Base-by-base conservation (phyloP, 495 filamentous ascomycete species). In the Trypethelium eluteriae region DNA sequence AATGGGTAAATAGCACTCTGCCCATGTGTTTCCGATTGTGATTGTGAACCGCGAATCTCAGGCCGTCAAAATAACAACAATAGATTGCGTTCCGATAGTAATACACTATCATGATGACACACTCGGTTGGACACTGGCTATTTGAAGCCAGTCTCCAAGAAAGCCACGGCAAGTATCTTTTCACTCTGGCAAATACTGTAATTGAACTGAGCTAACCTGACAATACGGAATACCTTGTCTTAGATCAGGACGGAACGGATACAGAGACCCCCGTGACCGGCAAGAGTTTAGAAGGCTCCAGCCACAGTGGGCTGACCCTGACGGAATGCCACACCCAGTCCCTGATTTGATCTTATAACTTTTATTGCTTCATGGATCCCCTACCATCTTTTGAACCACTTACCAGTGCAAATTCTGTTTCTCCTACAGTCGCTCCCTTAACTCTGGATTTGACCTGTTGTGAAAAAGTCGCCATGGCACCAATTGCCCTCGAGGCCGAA, bases 401-500 rank as follows among this genome's bases (percentile, higher is more conserved):
- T 18, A 18, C 1, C 7, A 2, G 5, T 14, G 6, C 36, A 36
- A 59, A 35, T 7, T 10, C 36, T 36, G 25, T 3, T 35, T 14
- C 3, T 14, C 5, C 14, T 36, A 34, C 53, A 14, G 14, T 59
- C 53, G 32, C 25, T 59, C 18, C 18, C 36, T 35, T 6, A 59
- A 59, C 3, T 9, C 0, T 35, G 25, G 6, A 7, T 59, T 2
- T 4, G 7, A 35, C 18, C 5, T 36, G 34, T 32, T 35, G 25
- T 3, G 7, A 59, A 7, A 4, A 59, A 59, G 41, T 46, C 14
- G 12, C 63, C 46, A 95, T 93, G 89, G 81, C 89, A 70, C 82
- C 87, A 65, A 74, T 84, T 65, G 81, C 83, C 66, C 86, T 98
- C 69, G 93, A 98, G 82, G 78, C 82, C 70, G 90, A 98, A 79